phyloP scores from a whole-genome alignment of 805 yeast species.

The Starmerella davenportii region DNA sequence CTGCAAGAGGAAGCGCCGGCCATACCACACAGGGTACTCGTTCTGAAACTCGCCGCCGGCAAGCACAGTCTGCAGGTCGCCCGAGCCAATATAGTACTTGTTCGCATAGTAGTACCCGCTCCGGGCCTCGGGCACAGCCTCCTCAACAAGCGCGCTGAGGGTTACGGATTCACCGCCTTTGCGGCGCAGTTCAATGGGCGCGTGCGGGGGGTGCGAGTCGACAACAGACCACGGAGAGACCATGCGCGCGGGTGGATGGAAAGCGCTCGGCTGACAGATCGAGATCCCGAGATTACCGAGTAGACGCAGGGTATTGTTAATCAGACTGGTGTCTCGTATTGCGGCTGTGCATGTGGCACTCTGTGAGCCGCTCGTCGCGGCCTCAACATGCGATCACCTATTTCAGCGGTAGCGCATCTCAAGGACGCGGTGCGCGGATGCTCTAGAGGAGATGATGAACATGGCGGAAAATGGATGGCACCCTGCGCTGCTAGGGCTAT shows the following conservation, averaged over 20 bases:
- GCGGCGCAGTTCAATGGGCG: constrained; percentile 7
- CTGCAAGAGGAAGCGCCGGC: constrained; percentile 47
- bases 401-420: too few species aligned
- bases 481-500: too few species aligned
- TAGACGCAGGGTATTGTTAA: too few species aligned
- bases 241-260: neutral
- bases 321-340: too few species aligned
- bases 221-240: constrained; percentile 12
- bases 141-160: constrained; percentile 20
- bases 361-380: too few species aligned
- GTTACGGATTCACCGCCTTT: constrained; percentile 4
- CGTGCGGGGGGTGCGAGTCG: constrained; percentile 3
- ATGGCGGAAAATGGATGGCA: too few species aligned
- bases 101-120: constrained; percentile 35
- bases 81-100: constrained; percentile 49
- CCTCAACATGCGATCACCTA: too few species aligned
- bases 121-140: constrained; percentile 30
- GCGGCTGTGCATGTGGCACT: too few species aligned
- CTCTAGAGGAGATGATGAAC: too few species aligned
- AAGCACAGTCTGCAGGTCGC: constrained; percentile 60
- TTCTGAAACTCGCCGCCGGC: constrained; percentile 40
- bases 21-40: constrained; percentile 46
- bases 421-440: too few species aligned
- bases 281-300: too few species aligned
- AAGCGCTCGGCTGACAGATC: too few species aligned